Base-by-base conservation (phyloP, 768 basidiomycete species). In the Collybiopsis confluens region DNA sequence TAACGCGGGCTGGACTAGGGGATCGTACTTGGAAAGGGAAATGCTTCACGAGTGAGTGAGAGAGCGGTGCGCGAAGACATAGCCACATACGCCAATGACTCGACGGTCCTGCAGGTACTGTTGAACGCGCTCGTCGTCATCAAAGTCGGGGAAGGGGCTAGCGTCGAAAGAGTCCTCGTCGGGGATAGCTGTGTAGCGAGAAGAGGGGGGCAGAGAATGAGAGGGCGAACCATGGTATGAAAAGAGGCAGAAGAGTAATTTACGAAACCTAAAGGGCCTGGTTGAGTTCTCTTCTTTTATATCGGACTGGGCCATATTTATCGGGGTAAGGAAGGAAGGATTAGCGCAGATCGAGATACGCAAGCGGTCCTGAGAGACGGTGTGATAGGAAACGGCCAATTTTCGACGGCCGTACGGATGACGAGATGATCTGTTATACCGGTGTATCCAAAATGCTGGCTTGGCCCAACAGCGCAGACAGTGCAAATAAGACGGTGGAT, bases 1-100 rank as follows among this genome's bases (percentile, higher is more conserved):
- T 47, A 98, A 76, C 1, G 90, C 90, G 5, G 95, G 96, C 62
- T 95, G 92, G 56, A 97, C 85, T 40, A 98, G 82, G n/a, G 96
- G 95, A 61, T 98, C 95, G 67, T 98, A 96, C 91, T 94, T 16
- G 53, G 23, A 23, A 23, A 61, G 64, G 49, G 64, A 37, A 20
- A 42, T 37, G 16, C 50, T 20, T 27, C 8, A 38, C 45, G 48
- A 30, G 49, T 20, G 18, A n/a, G n/a, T n/a, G n/a, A n/a, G n/a
- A n/a, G n/a, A n/a, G n/a, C n/a, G n/a, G n/a, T n/a, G n/a, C n/a
- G n/a, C n/a, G n/a, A n/a, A n/a, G n/a, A n/a, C n/a, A n/a, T 35
- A 43, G 43, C 44, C 35, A 76, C 85, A 57, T 78, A 90, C 88
- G 48, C 88, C 88, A 46, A 87, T 76, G 70, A 92, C 89, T 48